These are phyloP conservation scores for Aspergillus transmontanensis DNA, from an alignment of 2,329 filamentous ascomycete genomes.

Conservation along the genomic window DNA sequence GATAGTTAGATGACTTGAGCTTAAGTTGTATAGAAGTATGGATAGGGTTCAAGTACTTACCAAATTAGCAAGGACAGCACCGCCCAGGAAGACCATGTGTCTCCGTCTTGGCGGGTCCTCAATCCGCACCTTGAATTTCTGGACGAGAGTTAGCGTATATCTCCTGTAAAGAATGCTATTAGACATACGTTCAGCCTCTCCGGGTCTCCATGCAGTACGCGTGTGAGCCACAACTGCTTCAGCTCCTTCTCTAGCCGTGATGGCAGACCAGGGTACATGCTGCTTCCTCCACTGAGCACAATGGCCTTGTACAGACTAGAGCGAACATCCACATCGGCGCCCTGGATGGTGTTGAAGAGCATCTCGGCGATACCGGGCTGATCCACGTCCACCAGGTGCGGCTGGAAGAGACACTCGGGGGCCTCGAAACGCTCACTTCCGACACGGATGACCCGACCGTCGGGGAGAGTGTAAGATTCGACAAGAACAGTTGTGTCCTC, in stretches of 20 bases:
- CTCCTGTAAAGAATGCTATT: neutral
- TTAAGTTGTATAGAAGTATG: neutral
- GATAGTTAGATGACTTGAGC: constrained; percentile 15
- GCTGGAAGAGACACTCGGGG: constrained; percentile 97
- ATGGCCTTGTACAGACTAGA: constrained; percentile 95
- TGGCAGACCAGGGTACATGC: constrained; percentile 97
- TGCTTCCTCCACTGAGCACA: constrained; percentile 92
- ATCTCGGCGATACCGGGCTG: constrained; percentile 96
- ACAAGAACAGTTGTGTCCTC: constrained; percentile 97
- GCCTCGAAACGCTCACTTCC: constrained; percentile 98
- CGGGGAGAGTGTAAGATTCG: constrained; percentile 95
- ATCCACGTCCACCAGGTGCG: constrained; percentile 95
- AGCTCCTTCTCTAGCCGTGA: constrained; percentile 96
- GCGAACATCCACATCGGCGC: constrained; percentile 92
- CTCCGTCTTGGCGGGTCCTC: constrained; percentile 93
- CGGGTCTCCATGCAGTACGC: constrained; percentile 85
- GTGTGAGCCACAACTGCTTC: constrained; percentile 97
- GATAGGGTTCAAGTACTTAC: constrained; percentile 43
- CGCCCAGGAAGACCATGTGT: constrained; percentile 99
- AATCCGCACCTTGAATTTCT: constrained; percentile 99
- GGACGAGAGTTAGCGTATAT: constrained; percentile 13
- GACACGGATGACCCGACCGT: constrained; percentile 93
- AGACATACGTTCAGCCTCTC: constrained; percentile 74
- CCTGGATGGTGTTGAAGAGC: constrained; percentile 97
- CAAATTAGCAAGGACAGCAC: constrained; percentile 94